These are phyloP conservation scores for Kuraishia ogatae DNA, from an alignment of 805 yeast species.

Conservation along the genomic window DNA sequence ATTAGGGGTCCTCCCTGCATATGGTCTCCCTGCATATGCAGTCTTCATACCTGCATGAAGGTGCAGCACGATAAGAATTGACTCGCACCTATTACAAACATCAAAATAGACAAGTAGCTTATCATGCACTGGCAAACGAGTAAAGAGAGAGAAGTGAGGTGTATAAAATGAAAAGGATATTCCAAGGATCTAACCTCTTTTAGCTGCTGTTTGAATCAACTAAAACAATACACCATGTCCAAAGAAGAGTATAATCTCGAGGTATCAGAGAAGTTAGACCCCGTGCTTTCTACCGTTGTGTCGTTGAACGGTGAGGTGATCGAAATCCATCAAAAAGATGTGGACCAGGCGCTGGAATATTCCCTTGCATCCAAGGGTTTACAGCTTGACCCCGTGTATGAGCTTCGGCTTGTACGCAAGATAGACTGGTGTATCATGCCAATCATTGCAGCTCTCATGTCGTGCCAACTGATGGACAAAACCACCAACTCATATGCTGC, in stretches of 20 bases:
- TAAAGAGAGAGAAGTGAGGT: neutral
- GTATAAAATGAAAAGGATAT: neutral
- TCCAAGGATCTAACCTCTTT: neutral
- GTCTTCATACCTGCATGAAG: neutral
- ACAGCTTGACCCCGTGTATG: conserved; percentile 1
- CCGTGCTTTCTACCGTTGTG: neutral
- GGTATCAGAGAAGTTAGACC: neutral
- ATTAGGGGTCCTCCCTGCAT: neutral
- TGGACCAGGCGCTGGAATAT: conserved; percentile 27
- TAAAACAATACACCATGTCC: neutral
- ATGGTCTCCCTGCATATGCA: neutral
- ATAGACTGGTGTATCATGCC: conserved; percentile 42
- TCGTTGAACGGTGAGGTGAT: neutral
- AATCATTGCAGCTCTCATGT: conserved; percentile 33
- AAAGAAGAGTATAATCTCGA: neutral
- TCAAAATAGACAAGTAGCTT: neutral
- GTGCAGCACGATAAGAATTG: neutral
- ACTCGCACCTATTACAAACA: neutral
- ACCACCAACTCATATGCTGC: conserved; percentile 34
- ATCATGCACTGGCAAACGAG: neutral
- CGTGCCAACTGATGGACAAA: conserved; percentile 29
- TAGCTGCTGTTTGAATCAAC: neutral
- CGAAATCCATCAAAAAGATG: neutral
- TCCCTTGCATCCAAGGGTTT: conserved; percentile 19
- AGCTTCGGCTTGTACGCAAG: conserved; percentile 24